Conservation (phyloP, 139 green algal species). For the Pseudopediastrum boryanum region DNA sequence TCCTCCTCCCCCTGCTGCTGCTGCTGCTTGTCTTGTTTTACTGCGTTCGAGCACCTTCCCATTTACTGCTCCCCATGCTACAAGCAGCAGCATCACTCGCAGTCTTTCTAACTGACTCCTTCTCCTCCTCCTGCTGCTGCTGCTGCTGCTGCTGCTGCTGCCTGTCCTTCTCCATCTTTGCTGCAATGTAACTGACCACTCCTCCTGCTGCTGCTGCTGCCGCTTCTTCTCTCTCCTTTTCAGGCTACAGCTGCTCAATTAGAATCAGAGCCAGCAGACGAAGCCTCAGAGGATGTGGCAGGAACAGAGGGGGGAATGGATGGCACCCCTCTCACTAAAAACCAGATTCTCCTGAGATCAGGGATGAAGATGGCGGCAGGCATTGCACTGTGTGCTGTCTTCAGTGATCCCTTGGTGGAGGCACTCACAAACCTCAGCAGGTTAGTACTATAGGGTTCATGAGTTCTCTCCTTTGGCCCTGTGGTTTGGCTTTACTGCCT, state of each 20-base stretch:
- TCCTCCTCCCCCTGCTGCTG: too few species aligned
- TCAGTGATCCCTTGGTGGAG: constrained; percentile 61
- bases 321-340: background rate
- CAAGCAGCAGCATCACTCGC: background rate
- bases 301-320: constrained; percentile 29
- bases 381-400: constrained; percentile 41
- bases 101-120: too few species aligned
- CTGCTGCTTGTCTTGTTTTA: too few species aligned
- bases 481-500: too few species aligned
- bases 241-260: constrained; percentile 35
- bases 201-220: background rate
- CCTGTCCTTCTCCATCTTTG: background rate
- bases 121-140: constrained; percentile 1
- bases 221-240: too few species aligned
- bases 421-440: constrained; percentile 57
- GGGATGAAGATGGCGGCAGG: constrained; percentile 32
- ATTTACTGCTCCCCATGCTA: too few species aligned
- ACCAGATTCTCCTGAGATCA: constrained; percentile 25
- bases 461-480: too few species aligned
- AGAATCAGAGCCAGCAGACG: constrained; percentile 27
- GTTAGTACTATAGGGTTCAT: too few species aligned
- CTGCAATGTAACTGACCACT: background rate
- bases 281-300: constrained; percentile 37
- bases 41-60: too few species aligned
- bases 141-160: background rate